Percentiles rank a stretch among this genome's conserved stretches.
Evolutionary conservation across 2,329 filamentous ascomycete genomes (phyloP).

Genomic region (Paecilomyces formosus): DNA sequence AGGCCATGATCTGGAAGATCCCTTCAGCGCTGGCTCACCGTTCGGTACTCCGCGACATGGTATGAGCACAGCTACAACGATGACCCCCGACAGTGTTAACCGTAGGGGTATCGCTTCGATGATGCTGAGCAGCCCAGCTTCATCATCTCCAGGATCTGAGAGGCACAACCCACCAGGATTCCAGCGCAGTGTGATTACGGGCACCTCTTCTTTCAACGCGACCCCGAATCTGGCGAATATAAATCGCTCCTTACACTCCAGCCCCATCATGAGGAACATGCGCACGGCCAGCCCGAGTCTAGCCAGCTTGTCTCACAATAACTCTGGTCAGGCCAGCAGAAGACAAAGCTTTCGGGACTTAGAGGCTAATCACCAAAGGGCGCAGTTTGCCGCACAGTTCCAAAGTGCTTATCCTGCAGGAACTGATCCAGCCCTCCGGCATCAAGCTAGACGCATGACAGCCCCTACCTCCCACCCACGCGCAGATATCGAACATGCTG

Average conservation of each 20-base stretch:
- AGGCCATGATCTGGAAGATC: neutral
- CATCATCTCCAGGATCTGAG: neutral
- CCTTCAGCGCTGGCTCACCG: neutral
- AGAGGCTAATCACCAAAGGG: neutral
- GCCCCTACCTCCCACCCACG: neutral
- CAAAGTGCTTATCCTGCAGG: neutral
- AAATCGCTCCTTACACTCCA: neutral
- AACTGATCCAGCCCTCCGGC: neutral
- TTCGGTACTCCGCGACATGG: neutral
- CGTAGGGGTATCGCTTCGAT: neutral
- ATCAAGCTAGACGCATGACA: neutral
- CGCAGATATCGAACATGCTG: neutral
- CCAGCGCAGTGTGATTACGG: neutral
- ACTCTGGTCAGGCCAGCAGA: neutral
- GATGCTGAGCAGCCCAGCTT: neutral
- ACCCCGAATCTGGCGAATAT: neutral
- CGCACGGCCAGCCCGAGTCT: neutral
- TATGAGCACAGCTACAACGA: neutral
- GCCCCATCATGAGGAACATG: neutral
- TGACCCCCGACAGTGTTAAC: neutral
- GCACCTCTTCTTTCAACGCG: neutral
- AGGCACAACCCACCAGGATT: neutral
- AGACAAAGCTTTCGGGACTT: neutral
- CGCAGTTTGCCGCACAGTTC: neutral
- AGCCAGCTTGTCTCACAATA: neutral